phyloP scores from a whole-genome alignment of 805 yeast genomes.

The Myxozyma lipomycoides region DNA sequence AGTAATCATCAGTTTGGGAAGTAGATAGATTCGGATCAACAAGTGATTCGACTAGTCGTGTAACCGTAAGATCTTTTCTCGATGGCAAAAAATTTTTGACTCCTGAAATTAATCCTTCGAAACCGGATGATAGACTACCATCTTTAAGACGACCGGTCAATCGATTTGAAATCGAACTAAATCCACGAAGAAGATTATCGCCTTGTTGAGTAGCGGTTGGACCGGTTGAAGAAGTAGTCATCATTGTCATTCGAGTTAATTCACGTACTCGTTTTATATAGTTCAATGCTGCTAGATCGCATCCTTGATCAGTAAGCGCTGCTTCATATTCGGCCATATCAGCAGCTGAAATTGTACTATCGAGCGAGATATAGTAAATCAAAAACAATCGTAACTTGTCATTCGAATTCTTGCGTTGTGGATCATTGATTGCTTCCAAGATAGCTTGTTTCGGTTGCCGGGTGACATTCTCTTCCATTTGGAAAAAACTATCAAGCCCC shows the following conservation, averaged over 20 bases:
- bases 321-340: slow-evolving; percentile 62
- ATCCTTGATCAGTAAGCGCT: slow-evolving; percentile 53
- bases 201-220: slow-evolving; percentile 27
- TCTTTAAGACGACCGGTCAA: slow-evolving; percentile 71
- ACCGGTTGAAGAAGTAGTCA: slow-evolving; percentile 29
- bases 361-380: slow-evolving; percentile 57
- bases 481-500: slow-evolving; percentile 84
- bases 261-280: slow-evolving; percentile 83
- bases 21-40: slow-evolving; percentile 67
- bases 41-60: slow-evolving; percentile 84
- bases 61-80: slow-evolving; percentile 80
- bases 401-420: slow-evolving; percentile 51
- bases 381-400: slow-evolving; percentile 89
- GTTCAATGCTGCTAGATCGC: slow-evolving; percentile 56
- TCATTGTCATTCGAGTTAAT: slow-evolving; percentile 49
- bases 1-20: slow-evolving; percentile 77
- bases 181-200: slow-evolving; percentile 43
- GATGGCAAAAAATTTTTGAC: slow-evolving; percentile 84
- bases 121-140: slow-evolving; percentile 83
- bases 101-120: slow-evolving; percentile 83
- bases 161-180: slow-evolving; percentile 70
- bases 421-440: slow-evolving; percentile 48
- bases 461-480: slow-evolving; percentile 78
- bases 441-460: slow-evolving; percentile 50
- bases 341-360: slow-evolving; percentile 44